phyloP scores from a whole-genome alignment of 2,329 filamentous ascomycete species.

The Colletotrichum liaoningense region DNA sequence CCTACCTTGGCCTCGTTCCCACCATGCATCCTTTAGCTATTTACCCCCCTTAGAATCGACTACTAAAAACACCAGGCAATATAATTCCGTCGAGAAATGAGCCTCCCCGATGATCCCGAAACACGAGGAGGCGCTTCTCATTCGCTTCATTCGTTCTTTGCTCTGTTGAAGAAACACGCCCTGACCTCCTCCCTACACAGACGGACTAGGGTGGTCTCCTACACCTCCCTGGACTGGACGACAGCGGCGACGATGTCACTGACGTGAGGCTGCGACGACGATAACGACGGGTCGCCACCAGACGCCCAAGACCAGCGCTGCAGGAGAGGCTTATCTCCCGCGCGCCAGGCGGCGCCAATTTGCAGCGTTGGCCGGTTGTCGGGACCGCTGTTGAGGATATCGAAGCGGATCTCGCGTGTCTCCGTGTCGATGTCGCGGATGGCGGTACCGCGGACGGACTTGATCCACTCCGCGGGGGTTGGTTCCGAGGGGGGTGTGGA shows the following conservation, averaged over 20 bases:
- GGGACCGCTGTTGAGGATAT: constrained; percentile 40
- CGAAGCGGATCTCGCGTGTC: constrained; percentile 46
- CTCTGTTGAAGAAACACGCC: background rate
- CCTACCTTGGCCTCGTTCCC: no score
- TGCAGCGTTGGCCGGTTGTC: constrained; percentile 36
- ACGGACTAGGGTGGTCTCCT: background rate
- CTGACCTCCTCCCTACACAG: background rate
- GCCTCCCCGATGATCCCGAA: background rate
- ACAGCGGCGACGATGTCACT: constrained; percentile 28
- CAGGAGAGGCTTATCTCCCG: constrained; percentile 27
- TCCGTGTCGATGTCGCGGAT: constrained; percentile 44
- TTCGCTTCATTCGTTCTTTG: background rate
- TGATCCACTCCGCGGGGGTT: constrained; percentile 40
- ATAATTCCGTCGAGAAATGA: no score
- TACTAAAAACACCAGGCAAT: no score
- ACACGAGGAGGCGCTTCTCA: background rate
- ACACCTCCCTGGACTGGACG: constrained; percentile 25
- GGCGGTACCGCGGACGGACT: constrained; percentile 46
- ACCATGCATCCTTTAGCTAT: no score
- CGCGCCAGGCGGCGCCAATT: constrained; percentile 37
- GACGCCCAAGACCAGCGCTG: constrained; percentile 47
- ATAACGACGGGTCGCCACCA: constrained; percentile 1
- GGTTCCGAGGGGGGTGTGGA: constrained; percentile 1
- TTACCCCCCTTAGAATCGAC: no score
- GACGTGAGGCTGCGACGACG: constrained; percentile 1